These are phyloP conservation scores for Dentiscutata heterogama DNA, from an alignment of 371 early-diverging fungal genomes.

Conservation along the genomic window DNA sequence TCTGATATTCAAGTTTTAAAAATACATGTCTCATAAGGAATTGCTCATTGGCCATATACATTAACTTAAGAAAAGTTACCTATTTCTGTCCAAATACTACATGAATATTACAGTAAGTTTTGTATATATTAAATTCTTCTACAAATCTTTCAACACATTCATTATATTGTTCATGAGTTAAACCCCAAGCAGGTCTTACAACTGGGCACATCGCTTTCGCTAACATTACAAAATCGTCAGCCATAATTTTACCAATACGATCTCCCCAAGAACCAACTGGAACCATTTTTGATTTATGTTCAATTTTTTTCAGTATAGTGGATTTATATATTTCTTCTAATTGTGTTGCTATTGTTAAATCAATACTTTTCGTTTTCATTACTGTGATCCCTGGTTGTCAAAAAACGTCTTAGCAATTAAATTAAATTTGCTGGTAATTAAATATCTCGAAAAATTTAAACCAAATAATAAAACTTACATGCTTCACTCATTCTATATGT, in stretches of 20 bases:
- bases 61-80: no score
- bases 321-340: not conserved
- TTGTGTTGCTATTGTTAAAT: not conserved
- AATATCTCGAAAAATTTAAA: not conserved
- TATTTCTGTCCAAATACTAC: not conserved
- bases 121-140: not conserved
- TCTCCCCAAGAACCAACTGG: conserved; percentile 19
- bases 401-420: not conserved
- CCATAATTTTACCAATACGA: not conserved
- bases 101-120: conserved; percentile 14
- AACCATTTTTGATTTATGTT: not conserved
- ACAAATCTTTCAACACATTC: not conserved
- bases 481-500: not conserved
- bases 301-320: not conserved
- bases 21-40: no score
- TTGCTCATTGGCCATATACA: no score
- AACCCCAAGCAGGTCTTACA: not conserved
- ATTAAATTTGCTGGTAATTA: not conserved
- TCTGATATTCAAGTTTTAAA: no score
- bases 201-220: not conserved
- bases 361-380: conserved; percentile 24
- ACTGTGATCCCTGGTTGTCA: not conserved
- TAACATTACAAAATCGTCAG: conserved; percentile 15
- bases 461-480: not conserved
- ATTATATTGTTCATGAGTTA: not conserved